Percentiles rank a stretch among this genome's conserved stretches.
phyloP scores from a whole-genome alignment of 306 rosid species.

The Coriaria nepalensis region DNA sequence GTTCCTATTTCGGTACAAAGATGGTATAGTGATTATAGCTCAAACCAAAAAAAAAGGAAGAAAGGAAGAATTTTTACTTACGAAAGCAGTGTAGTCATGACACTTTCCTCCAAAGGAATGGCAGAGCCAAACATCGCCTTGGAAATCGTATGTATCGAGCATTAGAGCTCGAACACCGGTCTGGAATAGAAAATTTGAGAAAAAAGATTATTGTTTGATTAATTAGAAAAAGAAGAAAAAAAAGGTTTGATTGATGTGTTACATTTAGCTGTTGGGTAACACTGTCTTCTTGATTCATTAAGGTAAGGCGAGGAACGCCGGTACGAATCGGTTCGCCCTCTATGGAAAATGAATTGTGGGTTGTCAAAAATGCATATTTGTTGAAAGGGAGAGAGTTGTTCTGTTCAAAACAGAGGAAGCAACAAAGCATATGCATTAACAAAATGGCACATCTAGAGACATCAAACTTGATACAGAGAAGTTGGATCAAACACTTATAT shows the following conservation, averaged over 20 bases:
- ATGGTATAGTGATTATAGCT: no score
- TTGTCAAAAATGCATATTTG: constrained; percentile 81
- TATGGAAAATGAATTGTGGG: constrained; percentile 72
- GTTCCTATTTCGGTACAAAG: constrained; percentile 27
- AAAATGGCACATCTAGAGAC: not conserved
- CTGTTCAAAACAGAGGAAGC: constrained; percentile 17
- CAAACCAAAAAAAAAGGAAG: not conserved
- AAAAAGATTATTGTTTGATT: not conserved
- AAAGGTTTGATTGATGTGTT: not conserved
- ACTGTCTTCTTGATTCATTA: constrained; percentile 57
- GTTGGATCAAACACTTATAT: not conserved
- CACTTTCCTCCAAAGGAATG: constrained; percentile 75
- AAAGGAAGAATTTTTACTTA: constrained; percentile 22
- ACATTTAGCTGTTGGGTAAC: constrained; percentile 72
- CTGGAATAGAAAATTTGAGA: constrained; percentile 19
- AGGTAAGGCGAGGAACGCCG: constrained; percentile 50
- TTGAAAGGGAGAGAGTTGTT: constrained; percentile 79
- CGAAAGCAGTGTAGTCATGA: constrained; percentile 64
- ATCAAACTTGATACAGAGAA: no score
- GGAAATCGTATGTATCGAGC: constrained; percentile 78
- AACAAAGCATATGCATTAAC: not conserved
- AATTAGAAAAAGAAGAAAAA: not conserved
- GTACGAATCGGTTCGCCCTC: constrained; percentile 57
- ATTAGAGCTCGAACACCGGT: constrained; percentile 68
- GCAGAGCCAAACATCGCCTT: constrained; percentile 76